Conservation (phyloP, 495 filamentous ascomycete species). For the Xylaria telfairii region DNA sequence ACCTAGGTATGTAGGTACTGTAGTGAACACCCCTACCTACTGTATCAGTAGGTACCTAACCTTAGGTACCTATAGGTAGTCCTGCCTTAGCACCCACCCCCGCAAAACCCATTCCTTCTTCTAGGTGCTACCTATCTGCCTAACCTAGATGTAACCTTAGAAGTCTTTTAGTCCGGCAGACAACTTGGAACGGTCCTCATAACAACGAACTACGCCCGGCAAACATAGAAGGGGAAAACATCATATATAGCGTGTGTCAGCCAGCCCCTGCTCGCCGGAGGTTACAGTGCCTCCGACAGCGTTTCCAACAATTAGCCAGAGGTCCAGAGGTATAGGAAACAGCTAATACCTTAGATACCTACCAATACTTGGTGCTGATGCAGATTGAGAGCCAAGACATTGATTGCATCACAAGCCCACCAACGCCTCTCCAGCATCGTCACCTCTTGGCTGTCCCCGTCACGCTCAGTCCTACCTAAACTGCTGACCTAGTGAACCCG, state of each 20-base stretch:
- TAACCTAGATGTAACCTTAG: no score
- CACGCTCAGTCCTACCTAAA: slow-evolving; percentile 4
- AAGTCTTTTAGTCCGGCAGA: neutral
- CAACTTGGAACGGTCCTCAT: neutral
- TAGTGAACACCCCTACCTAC: no score
- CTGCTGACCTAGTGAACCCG: neutral
- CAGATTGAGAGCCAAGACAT: neutral
- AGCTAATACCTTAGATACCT: neutral
- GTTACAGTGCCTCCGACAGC: neutral
- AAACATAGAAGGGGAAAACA: neutral
- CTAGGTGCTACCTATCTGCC: neutral
- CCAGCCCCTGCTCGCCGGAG: neutral
- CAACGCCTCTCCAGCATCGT: slow-evolving; percentile 22
- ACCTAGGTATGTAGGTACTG: no score
- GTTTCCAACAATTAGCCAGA: no score
- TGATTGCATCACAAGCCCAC: slow-evolving; percentile 21
- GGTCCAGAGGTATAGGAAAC: no score
- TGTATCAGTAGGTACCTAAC: no score
- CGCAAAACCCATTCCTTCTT: neutral
- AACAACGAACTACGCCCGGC: neutral
- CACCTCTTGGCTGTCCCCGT: neutral
- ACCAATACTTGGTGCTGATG: neutral
- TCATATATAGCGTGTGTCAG: neutral
- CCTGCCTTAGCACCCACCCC: neutral
- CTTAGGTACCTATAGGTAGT: no score